Conservation (phyloP, 2,329 filamentous ascomycete genomes). For the Gnomoniopsis smithogilvyi region DNA sequence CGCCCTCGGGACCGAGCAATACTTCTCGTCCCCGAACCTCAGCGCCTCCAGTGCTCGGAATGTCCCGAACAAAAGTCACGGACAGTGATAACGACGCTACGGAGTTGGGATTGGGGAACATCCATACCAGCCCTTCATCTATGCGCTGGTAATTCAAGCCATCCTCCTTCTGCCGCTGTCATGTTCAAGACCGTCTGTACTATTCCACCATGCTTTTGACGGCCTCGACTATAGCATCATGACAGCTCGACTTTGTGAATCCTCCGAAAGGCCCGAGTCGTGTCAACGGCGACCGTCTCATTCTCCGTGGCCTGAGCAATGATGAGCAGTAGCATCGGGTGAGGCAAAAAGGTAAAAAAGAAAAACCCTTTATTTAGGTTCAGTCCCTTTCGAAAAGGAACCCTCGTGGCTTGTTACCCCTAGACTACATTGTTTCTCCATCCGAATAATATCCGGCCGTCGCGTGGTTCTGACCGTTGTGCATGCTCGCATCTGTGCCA, state of each 20-base stretch:
- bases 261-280: background rate
- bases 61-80: background rate
- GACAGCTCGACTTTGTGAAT: background rate
- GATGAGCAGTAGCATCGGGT: background rate
- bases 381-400: background rate
- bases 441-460: background rate
- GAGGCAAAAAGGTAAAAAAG: background rate
- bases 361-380: background rate
- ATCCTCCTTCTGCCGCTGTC: background rate
- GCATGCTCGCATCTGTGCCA: background rate
- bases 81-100: background rate
- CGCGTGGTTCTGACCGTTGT: background rate
- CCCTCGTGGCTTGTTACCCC: background rate
- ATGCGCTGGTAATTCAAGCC: constrained; percentile 8
- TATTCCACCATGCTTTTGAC: background rate
- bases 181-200: background rate
- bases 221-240: background rate
- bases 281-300: background rate
- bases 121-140: constrained; percentile 9
- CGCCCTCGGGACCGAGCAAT: constrained; percentile 4
- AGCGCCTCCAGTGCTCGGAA: background rate
- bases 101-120: constrained; percentile 15
- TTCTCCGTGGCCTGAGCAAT: background rate
- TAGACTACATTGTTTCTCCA: background rate
- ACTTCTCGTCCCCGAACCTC: background rate